Conservation (phyloP, 164 flowering plant genomes). For the Akebia trifoliata region DNA sequence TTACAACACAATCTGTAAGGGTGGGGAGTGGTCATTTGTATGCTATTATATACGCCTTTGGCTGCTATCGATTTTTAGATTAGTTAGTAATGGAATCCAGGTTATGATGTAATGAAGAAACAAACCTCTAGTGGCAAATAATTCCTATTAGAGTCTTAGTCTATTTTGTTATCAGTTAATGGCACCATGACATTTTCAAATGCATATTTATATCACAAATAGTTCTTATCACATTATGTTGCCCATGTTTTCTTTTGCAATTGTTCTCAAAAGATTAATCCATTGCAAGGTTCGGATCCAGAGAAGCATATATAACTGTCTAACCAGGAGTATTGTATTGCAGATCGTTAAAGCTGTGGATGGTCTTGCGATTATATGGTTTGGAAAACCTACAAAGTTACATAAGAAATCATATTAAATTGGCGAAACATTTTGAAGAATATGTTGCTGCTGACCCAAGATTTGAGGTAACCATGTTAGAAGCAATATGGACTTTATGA, state of each 20-base stretch:
- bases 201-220: neutral
- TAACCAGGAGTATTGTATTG: neutral
- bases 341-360: conserved; percentile 91
- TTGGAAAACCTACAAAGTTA: conserved; percentile 64
- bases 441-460: conserved; percentile 61
- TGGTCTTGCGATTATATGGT: conserved; percentile 91
- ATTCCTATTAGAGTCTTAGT: neutral
- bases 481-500: neutral
- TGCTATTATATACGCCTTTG: no score
- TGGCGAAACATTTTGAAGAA: conserved; percentile 73
- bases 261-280: no score
- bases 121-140: no score
- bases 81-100: no score
- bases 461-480: conserved; percentile 60
- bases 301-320: neutral
- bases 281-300: neutral
- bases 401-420: conserved; percentile 73
- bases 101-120: no score
- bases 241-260: no score
- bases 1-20: no score
- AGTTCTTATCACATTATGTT: neutral
- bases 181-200: neutral
- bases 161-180: neutral
- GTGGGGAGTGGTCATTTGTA: no score
- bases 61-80: no score